Base-by-base conservation (phyloP, 768 basidiomycete species). In the Cyclocybe aegerita region DNA sequence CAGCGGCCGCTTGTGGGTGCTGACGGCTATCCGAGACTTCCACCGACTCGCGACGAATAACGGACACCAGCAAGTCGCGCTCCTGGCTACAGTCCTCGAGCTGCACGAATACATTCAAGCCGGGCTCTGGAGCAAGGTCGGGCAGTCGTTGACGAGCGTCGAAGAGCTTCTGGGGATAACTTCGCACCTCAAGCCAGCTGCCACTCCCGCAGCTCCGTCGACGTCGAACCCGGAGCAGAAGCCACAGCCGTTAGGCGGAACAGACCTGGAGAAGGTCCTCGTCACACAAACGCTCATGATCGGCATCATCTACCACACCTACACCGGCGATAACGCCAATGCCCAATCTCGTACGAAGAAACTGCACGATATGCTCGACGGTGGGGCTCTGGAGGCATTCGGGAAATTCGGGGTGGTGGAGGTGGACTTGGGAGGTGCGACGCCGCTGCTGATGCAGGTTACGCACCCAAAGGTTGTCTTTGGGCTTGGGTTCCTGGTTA, bases 381-480 rank as follows among this genome's bases (percentile, higher is more conserved):
- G 76, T 1, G 82, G 79, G 1, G 76, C 73, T 57, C 42, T 81
- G 29, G 75, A 50, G 60, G 62, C 60, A 29, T 64, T 70, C 48
- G 64, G 71, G 53, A 37, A 57, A 4, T 53, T 55, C 53, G 76
- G 77, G 2, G 60, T 77, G 30, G 62, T 73, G 29, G 61, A 69
- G 46, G 67, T 75, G 31, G 65, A 65, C 3, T 64, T 75, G 39
- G 54, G 72, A 0, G 48, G 65, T 4, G 66, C 74, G 3, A 71
- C 72, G 10, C 72, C 83, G 2, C 67, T 90, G 0, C 64, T 70
- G 39, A 59, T 90, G 5, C 80, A 80, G 37, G 75, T 77, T 2
- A 89, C 88, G 5, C 87, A 89, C 56, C 88, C 89, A 0, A 78
- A 83, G 4, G 65, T 85, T 1, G 57, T 90, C 0, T 85, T 82